These are phyloP conservation scores for Oryza officinalis DNA, from an alignment of 176 grass and related monocot genomes.

Conservation along the genomic window DNA sequence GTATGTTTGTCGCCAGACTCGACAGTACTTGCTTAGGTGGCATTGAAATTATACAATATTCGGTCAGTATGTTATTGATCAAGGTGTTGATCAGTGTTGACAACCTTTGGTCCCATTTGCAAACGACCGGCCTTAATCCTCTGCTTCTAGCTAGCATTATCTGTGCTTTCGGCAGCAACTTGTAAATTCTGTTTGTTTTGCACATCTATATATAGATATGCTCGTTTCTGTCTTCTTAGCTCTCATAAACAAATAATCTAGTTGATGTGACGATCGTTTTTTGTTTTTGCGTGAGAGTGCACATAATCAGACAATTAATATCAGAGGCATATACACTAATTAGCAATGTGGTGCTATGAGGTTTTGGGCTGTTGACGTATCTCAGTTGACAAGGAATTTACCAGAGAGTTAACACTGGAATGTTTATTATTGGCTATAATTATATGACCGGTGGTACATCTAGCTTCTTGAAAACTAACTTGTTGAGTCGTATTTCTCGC, in stretches of 20 bases:
- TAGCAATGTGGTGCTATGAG: no score
- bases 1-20: background rate
- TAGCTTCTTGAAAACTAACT: no score
- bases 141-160: background rate
- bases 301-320: background rate
- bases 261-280: background rate
- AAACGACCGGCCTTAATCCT: background rate
- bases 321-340: background rate
- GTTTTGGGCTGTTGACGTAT: no score
- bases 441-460: no score
- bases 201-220: no score
- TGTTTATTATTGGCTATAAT: no score
- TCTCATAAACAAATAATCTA: background rate
- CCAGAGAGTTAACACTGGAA: no score
- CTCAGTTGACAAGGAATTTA: no score
- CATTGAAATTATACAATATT: background rate
- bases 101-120: no score
- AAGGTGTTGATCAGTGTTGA: background rate
- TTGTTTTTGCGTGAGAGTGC: background rate
- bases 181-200: background rate
- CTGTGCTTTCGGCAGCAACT: background rate
- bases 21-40: background rate
- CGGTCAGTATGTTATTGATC: background rate
- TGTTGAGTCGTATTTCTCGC: background rate
- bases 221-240: no score